Evolutionary conservation across 2,329 filamentous ascomycete genomes (phyloP).

Genomic region (Aspergillus chevalieri): DNA sequence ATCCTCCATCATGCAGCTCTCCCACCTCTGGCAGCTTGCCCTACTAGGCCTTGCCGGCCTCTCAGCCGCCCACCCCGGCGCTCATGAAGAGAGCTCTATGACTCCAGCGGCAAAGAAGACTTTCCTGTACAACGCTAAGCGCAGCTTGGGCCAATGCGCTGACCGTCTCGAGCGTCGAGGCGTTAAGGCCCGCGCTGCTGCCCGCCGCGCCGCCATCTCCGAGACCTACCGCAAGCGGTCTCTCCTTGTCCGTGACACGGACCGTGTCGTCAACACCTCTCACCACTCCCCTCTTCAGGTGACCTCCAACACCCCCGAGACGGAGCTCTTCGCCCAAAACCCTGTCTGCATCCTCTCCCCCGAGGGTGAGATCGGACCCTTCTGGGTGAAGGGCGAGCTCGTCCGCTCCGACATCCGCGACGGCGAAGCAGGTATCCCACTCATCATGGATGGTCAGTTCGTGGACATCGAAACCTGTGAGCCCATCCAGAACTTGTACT

Average conservation of each 20-base stretch:
- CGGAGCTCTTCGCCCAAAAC: conserved; percentile 21
- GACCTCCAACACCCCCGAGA: conserved; percentile 13
- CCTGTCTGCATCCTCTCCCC: conserved; percentile 44
- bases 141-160: conserved; percentile 16
- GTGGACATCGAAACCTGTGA: conserved; percentile 37
- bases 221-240: conserved; percentile 12
- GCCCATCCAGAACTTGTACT: conserved; percentile 27
- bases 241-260: conserved; percentile 26
- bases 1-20: conserved; percentile 1
- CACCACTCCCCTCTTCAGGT: conserved; percentile 30
- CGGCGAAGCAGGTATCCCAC: conserved; percentile 28
- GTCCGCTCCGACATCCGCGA: conserved; percentile 33
- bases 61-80: conserved; percentile 14
- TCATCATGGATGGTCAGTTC: conserved; percentile 36
- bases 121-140: conserved; percentile 13
- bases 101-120: conserved; percentile 9
- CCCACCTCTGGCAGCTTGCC: conserved; percentile 5
- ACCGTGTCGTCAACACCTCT: conserved; percentile 28
- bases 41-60: conserved; percentile 10
- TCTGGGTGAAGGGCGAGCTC: conserved; percentile 39
- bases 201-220: conserved; percentile 16
- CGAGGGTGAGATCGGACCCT: conserved; percentile 44
- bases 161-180: conserved; percentile 14
- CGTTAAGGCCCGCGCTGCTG: conserved; percentile 16
- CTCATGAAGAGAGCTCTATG: conserved; percentile 12